These are phyloP conservation scores for Saccharomycopsis sp. DNA, from an alignment of 805 yeast genomes.

Conservation along the genomic window DNA sequence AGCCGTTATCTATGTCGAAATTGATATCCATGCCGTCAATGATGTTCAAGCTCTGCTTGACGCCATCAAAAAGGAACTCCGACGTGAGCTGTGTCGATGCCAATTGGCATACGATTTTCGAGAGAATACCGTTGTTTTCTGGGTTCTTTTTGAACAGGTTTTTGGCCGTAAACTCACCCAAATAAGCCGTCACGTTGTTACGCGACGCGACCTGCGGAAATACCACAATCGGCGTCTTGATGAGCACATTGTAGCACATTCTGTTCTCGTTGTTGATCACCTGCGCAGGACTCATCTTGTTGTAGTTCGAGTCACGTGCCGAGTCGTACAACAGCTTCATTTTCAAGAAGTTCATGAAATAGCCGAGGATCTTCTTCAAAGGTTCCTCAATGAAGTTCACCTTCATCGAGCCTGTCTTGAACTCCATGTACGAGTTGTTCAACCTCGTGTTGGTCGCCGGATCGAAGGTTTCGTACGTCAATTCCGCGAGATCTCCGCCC, in stretches of 20 bases:
- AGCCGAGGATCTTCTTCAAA: slow-evolving; percentile 57
- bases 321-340: slow-evolving; percentile 88
- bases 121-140: slow-evolving; percentile 31
- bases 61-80: slow-evolving; percentile 40
- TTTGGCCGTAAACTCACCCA: slow-evolving; percentile 74
- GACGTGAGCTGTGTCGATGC: slow-evolving; percentile 68
- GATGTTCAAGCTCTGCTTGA: slow-evolving; percentile 52
- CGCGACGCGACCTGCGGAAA: slow-evolving; percentile 58
- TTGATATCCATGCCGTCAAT: slow-evolving; percentile 57
- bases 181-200: slow-evolving; percentile 61
- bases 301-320: slow-evolving; percentile 83
- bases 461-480: slow-evolving; percentile 78
- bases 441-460: slow-evolving; percentile 37
- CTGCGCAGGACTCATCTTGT: slow-evolving; percentile 64
- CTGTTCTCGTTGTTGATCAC: slow-evolving; percentile 45
- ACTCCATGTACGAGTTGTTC: slow-evolving; percentile 51
- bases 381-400: slow-evolving; percentile 81
- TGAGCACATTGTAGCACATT: slow-evolving; percentile 63
- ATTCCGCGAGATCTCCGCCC: slow-evolving; percentile 74
- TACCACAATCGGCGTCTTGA: slow-evolving; percentile 77
- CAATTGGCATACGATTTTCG: slow-evolving; percentile 61
- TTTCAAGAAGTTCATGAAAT: slow-evolving; percentile 64
- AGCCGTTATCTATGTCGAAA: slow-evolving; percentile 53
- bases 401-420: slow-evolving; percentile 69
- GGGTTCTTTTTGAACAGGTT: slow-evolving; percentile 44